Base-by-base conservation (phyloP, 1,139 yeast species). In the Chernovozyma sophiae-reginae region DNA sequence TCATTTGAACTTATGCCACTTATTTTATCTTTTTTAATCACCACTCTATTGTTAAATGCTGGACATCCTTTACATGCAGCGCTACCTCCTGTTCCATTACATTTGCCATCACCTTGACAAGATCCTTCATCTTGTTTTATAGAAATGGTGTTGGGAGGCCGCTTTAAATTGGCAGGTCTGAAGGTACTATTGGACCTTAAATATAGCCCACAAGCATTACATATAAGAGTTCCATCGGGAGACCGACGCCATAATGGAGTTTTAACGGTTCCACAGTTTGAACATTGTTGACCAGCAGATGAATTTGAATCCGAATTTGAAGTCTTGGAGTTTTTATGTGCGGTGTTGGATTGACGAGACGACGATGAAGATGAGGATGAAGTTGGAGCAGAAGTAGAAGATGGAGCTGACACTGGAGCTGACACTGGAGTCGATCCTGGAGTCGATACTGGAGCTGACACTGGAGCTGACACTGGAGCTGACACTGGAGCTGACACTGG, bases 41-140 rank as follows among this genome's bases (percentile, higher is more conserved):
- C 69, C 30, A 80, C 68, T 38, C 94, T 68, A 59, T 86, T 86
- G 52, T 85, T 84, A 53, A 60, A 84, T 3, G 92, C 89, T 2
- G 95, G 94, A 53, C 95, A 86, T 4, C 90, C 89, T 45, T 79
- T 72, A 55, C 95, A 86, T 2, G 87, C 87, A 3, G 73, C 73
- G 2, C 89, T 64, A 2, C 95, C 95, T 4, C 95, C 95, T 1
- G 92, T 85, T 2, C 95, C 95, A 51, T 85, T 85, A 57, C 95
- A 86, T 44, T 80, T 71, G 4, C 95, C 95, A 49, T 83, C 86
- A 10, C 95, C 95, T 41, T 81, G 78, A 52, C 95, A 86, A 4
- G 85, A 73, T 0, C 95, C 95, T 26, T 60, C 63, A 22, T 64
- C 64, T 19, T 49, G 53, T 25, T 63, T 58, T 10, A 79, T 60